These are phyloP conservation scores for Hortiboletus flavorubellus DNA, from an alignment of 768 basidiomycete species.

Conservation along the genomic window DNA sequence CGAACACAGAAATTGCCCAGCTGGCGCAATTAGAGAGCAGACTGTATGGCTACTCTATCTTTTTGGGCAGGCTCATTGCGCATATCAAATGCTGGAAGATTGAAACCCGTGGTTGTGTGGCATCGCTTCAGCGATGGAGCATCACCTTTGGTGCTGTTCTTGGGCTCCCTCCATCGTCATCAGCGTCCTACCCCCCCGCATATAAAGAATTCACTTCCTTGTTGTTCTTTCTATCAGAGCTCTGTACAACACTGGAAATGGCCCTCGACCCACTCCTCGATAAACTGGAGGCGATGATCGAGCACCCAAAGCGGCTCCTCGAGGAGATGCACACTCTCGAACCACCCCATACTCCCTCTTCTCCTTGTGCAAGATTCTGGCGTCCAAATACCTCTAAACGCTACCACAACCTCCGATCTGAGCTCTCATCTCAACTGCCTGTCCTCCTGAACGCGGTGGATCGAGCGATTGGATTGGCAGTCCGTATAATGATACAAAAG, in stretches of 20 bases:
- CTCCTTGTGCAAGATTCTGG: constrained; percentile 8
- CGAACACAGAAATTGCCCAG: constrained; percentile 35
- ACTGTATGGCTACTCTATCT: constrained; percentile 49
- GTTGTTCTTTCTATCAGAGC: constrained; percentile 32
- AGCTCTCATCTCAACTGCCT: constrained; percentile 67
- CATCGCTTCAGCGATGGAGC: constrained; percentile 56
- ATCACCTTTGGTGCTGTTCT: constrained; percentile 58
- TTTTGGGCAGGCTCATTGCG: constrained; percentile 55
- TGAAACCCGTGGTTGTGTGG: constrained; percentile 42
- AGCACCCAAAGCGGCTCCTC: constrained; percentile 56
- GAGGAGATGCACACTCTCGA: constrained; percentile 66
- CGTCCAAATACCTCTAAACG: constrained; percentile 48
- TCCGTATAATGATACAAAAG: constrained; percentile 46
- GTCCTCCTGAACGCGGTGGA: constrained; percentile 54
- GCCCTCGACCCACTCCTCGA: constrained; percentile 52
- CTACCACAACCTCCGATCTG: constrained; percentile 65
- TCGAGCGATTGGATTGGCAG: constrained; percentile 46
- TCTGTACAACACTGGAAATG: constrained; percentile 48
- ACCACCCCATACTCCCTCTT: constrained; percentile 52
- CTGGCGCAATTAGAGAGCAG: constrained; percentile 51
- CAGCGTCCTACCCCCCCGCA: constrained; percentile 26
- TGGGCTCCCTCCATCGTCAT: constrained; percentile 42
- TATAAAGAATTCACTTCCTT: constrained; percentile 61
- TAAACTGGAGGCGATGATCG: constrained; percentile 50
- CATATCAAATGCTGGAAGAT: constrained; percentile 54